Percentiles rank a stretch among this genome's conserved stretches.
Conservation (phyloP, 1,139 yeast species). For the Blastobotrys aristatus region DNA sequence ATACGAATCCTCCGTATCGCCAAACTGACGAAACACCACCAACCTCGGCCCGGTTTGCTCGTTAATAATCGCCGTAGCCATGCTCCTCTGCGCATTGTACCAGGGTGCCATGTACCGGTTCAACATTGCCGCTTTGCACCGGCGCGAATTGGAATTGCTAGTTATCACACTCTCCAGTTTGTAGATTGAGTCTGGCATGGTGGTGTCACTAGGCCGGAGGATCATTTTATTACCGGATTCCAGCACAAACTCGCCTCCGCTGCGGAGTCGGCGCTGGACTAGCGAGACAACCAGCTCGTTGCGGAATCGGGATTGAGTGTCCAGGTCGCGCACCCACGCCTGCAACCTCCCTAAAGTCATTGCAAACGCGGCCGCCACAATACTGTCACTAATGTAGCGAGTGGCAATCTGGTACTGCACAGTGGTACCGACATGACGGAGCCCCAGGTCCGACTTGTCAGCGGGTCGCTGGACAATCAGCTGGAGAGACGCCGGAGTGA, state of each 20-base stretch:
- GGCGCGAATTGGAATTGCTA: background rate
- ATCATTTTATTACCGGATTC: background rate
- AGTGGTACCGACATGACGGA: slow-evolving; percentile 1
- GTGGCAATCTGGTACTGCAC: slow-evolving; percentile 6
- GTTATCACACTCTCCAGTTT: background rate
- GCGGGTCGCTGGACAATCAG: slow-evolving; percentile 3
- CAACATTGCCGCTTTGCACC: background rate
- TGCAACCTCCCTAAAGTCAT: background rate
- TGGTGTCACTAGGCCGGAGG: background rate
- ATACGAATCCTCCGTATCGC: background rate
- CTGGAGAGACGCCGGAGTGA: background rate
- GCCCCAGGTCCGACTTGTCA: background rate
- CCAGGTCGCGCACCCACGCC: slow-evolving; percentile 11
- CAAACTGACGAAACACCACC: slow-evolving; percentile 1
- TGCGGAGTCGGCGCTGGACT: background rate
- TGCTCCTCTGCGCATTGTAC: background rate
- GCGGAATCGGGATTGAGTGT: background rate
- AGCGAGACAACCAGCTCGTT: slow-evolving; percentile 1
- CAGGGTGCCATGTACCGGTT: slow-evolving; percentile 2
- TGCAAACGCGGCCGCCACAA: slow-evolving; percentile 5
- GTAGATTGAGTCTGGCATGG: background rate
- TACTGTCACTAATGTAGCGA: slow-evolving; percentile 4
- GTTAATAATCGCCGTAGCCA: slow-evolving; percentile 8
- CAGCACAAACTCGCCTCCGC: slow-evolving; percentile 2
- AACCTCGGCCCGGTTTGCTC: slow-evolving; percentile 8